Evolutionary conservation across 2,329 filamentous ascomycete genomes (phyloP).

Genomic region (Nigrospora sphaerica): DNA sequence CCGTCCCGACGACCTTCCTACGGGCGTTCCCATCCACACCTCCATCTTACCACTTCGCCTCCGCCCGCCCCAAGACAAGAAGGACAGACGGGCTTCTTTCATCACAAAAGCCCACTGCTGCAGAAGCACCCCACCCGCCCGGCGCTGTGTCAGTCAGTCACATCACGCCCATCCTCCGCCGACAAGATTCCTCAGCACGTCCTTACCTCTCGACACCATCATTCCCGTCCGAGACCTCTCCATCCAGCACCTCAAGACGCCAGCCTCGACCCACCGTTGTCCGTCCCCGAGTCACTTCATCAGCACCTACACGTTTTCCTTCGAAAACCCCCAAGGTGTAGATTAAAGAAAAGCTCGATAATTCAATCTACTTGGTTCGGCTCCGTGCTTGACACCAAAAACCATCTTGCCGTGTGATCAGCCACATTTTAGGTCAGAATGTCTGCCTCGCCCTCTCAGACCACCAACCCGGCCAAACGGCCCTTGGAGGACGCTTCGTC

Average conservation of each 20-base stretch:
- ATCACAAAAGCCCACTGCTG: too few species aligned
- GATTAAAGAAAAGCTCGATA: constrained; percentile 55
- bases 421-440: constrained; percentile 45
- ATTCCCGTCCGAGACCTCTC: constrained; percentile 10
- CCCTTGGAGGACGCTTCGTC: constrained; percentile 96
- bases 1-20: background rate
- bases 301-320: constrained; percentile 95
- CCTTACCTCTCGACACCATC: constrained; percentile 3
- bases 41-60: background rate
- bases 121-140: too few species aligned
- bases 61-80: background rate
- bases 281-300: constrained; percentile 54
- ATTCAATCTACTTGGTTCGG: constrained; percentile 34
- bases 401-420: constrained; percentile 19
- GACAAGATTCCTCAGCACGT: constrained; percentile 6
- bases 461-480: constrained; percentile 74
- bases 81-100: too few species aligned
- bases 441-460: constrained; percentile 63
- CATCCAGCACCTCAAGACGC: constrained; percentile 11
- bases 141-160: background rate
- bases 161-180: constrained; percentile 6
- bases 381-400: constrained; percentile 17
- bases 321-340: constrained; percentile 82
- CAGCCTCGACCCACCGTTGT: constrained; percentile 24
- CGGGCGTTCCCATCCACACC: background rate